phyloP scores from a whole-genome alignment of 805 yeast species.

The Wickerhamiella spandovensis region DNA sequence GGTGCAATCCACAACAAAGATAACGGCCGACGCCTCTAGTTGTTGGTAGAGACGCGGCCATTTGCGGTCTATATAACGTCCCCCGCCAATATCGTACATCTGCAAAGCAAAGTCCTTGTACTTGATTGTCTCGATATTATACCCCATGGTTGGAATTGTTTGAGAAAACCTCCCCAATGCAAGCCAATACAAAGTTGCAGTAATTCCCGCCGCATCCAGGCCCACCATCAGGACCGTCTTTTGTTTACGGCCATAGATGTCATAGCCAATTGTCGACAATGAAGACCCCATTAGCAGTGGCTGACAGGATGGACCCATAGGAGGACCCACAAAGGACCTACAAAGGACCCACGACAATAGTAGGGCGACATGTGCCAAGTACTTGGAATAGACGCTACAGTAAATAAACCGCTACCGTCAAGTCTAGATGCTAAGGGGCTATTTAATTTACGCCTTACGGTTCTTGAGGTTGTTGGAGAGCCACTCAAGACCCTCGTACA shows the following conservation, averaged over 20 bases:
- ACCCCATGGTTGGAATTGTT: slow-evolving; percentile 93
- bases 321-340: no score
- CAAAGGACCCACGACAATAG: no score
- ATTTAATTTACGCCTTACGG: slow-evolving; percentile 33
- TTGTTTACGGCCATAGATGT: slow-evolving; percentile 93
- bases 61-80: slow-evolving; percentile 93
- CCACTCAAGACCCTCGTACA: slow-evolving; percentile 97
- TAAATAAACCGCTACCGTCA: no score
- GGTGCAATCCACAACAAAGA: slow-evolving; percentile 94
- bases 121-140: slow-evolving; percentile 94
- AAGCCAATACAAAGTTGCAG: slow-evolving; percentile 88
- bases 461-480: slow-evolving; percentile 78
- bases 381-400: no score
- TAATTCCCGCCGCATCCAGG: slow-evolving; percentile 96
- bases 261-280: slow-evolving; percentile 83
- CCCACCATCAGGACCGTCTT: slow-evolving; percentile 98
- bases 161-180: slow-evolving; percentile 93
- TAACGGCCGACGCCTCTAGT: slow-evolving; percentile 97
- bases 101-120: slow-evolving; percentile 93
- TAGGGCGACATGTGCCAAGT: no score
- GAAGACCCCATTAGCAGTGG: slow-evolving; percentile 70
- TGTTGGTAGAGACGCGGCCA: slow-evolving; percentile 82
- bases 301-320: no score
- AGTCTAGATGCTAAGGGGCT: slow-evolving; percentile 53
- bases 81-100: slow-evolving; percentile 99